Conservation (phyloP, 352 stramenopile genomes). For the Pythium myriotylum region DNA sequence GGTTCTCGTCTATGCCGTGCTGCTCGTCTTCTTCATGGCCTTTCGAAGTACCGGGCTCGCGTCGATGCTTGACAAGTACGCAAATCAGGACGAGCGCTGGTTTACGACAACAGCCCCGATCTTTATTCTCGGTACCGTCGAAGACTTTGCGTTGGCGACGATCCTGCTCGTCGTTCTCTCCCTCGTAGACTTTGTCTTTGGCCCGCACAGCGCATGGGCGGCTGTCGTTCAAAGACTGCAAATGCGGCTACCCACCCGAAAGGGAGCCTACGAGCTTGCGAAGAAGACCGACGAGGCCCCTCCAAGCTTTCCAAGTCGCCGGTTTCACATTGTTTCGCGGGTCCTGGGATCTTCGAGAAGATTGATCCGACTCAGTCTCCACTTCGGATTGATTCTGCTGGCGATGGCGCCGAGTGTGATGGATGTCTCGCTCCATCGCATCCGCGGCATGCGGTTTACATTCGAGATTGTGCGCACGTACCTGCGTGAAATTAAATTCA, state of each 20-base stretch:
- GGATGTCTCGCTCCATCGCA: conserved; percentile 12
- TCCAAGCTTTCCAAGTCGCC: no score
- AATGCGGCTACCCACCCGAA: background rate
- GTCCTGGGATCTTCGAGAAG: background rate
- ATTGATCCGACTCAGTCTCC: background rate
- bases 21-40: conserved; percentile 10
- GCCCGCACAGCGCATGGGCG: background rate
- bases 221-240: background rate
- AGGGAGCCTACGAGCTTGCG: background rate
- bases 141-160: conserved; percentile 9
- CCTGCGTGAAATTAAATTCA: conserved; percentile 1
- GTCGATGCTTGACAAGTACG: conserved; percentile 7
- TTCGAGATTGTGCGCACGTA: conserved; percentile 14
- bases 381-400: background rate
- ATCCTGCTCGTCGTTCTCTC: conserved; percentile 16
- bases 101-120: background rate
- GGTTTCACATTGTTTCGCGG: no score
- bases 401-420: conserved; percentile 3
- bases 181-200: conserved; percentile 6
- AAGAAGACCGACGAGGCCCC: no score
- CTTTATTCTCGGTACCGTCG: conserved; percentile 3
- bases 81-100: background rate
- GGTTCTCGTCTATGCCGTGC: conserved; percentile 3
- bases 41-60: conserved; percentile 5
- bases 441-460: conserved; percentile 19